Evolutionary conservation across 2,329 filamentous ascomycete genomes (phyloP).

Genomic region (Metarhizium guizhouense): DNA sequence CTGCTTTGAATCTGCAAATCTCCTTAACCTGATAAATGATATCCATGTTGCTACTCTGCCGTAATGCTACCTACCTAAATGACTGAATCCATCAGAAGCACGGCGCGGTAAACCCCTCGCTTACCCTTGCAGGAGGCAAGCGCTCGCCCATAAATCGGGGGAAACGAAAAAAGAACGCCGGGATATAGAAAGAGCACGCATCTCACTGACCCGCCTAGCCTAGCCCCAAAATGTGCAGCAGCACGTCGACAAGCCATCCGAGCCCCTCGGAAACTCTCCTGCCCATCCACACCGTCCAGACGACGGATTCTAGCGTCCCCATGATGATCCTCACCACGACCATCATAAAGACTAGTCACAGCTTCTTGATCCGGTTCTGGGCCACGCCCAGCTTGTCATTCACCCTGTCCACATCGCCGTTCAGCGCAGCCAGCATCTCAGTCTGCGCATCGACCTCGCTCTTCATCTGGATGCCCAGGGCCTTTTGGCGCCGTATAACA

Average conservation of each 20-base stretch:
- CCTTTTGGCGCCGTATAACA: conserved; percentile 63
- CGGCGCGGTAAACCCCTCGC: not conserved
- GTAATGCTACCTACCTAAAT: not conserved
- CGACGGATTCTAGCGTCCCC: conserved; percentile 17
- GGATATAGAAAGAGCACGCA: not conserved
- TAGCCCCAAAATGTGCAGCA: conserved; percentile 16
- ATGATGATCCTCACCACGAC: conserved; percentile 19
- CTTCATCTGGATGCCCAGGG: conserved; percentile 70
- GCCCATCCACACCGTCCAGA: conserved; percentile 22
- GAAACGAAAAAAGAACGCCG: not conserved
- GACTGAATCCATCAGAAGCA: not conserved
- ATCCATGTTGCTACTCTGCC: not conserved
- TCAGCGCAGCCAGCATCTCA: conserved; percentile 57
- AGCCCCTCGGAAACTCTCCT: conserved; percentile 14
- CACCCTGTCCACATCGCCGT: conserved; percentile 57
- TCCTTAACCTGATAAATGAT: not conserved
- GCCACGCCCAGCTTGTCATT: conserved; percentile 62
- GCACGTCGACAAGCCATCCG: conserved; percentile 19
- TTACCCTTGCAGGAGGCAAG: not conserved
- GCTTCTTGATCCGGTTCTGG: conserved; percentile 62
- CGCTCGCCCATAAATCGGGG: not conserved
- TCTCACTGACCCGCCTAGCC: conserved; percentile 3
- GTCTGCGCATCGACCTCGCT: conserved; percentile 65
- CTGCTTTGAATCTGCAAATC: too few relatives aligned
- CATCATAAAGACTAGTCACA: conserved; percentile 33